A percentile compares a stretch with the other conserved stretches of the same genome.
phyloP scores from a whole-genome alignment of 495 filamentous ascomycete genomes.

The Bacidia rubella region DNA sequence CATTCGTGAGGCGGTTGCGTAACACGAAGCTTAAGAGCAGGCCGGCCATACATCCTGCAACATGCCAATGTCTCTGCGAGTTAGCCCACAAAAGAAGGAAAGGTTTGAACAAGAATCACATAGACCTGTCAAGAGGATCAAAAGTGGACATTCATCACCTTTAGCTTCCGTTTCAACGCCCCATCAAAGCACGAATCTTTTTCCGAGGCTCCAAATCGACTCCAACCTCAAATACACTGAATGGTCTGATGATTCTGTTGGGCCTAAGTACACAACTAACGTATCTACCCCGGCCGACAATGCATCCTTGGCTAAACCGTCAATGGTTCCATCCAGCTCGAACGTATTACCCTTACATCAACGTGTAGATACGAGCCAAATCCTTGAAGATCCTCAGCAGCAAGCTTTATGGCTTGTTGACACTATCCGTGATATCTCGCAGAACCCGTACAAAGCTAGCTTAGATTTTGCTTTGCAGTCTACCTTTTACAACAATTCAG shows the following conservation, averaged over 20 bases:
- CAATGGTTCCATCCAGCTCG: neutral
- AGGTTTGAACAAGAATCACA: constrained; percentile 1
- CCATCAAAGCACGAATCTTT: neutral
- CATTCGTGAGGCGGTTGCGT: too few species aligned
- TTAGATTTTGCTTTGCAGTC: neutral
- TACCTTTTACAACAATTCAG: neutral
- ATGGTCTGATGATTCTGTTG: too few species aligned
- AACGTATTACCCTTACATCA: neutral
- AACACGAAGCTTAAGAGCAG: too few species aligned
- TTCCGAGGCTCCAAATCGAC: neutral
- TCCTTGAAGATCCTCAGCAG: neutral
- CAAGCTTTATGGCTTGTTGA: neutral
- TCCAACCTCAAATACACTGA: too few species aligned
- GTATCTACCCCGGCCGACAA: neutral
- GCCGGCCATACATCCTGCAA: too few species aligned
- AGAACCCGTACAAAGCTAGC: neutral
- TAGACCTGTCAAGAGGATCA: neutral
- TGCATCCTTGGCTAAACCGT: neutral
- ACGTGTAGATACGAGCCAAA: neutral
- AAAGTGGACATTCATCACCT: neutral
- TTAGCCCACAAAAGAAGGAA: constrained; percentile 4
- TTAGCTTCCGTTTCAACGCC: neutral
- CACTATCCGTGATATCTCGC: neutral
- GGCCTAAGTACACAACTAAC: neutral
- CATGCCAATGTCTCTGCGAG: constrained; percentile 6